phyloP scores from a whole-genome alignment of 2,329 filamentous ascomycete genomes.

The Fusarium stilboides region DNA sequence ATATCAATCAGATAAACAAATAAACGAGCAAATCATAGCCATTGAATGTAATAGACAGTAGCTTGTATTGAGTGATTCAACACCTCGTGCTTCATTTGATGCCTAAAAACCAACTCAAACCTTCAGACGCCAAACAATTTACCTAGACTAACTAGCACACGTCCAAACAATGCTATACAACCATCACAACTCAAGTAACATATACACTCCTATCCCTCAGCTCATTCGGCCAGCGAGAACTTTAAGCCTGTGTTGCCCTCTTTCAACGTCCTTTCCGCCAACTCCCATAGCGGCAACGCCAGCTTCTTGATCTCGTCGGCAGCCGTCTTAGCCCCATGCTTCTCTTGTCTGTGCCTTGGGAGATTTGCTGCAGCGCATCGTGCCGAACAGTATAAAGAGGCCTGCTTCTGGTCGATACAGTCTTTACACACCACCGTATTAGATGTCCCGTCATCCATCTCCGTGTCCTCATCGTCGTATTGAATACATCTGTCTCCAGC shows the following conservation, averaged over 20 bases:
- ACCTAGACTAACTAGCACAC: background rate
- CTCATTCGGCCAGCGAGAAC: conserved; percentile 44
- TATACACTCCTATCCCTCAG: background rate
- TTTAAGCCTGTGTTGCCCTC: conserved; percentile 54
- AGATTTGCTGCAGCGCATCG: conserved; percentile 61
- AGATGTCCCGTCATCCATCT: conserved; percentile 55
- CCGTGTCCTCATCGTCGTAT: conserved; percentile 57
- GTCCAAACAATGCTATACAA: background rate
- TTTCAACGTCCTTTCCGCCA: conserved; percentile 50
- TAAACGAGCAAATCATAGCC: no score
- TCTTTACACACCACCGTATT: conserved; percentile 59
- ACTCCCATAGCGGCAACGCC: conserved; percentile 44
- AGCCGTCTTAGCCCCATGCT: conserved; percentile 51
- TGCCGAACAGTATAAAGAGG: conserved; percentile 59
- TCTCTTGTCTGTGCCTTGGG: conserved; percentile 56
- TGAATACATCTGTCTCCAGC: conserved; percentile 60
- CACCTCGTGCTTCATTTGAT: conserved; percentile 3
- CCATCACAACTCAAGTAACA: background rate
- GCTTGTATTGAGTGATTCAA: background rate
- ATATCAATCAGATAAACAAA: background rate
- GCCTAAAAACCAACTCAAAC: background rate
- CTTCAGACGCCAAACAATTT: background rate
- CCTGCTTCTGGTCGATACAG: conserved; percentile 57
- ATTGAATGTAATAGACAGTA: no score
- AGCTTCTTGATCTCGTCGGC: conserved; percentile 43